Evolutionary conservation across 371 early-diverging fungal genomes (phyloP).

Genomic region (Circinella minor): DNA sequence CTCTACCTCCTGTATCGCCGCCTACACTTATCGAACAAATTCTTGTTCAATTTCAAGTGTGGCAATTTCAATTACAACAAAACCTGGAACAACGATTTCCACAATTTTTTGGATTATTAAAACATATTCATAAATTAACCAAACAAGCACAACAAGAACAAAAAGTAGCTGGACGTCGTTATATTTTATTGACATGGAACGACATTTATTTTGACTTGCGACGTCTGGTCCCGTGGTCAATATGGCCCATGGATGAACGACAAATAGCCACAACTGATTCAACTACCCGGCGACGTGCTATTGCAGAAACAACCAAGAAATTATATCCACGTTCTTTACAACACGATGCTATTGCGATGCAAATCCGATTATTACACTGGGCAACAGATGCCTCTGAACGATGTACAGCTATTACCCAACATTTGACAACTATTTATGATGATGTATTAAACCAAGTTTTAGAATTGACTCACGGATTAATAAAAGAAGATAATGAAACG

Average conservation of each 20-base stretch:
- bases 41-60: background rate
- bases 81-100: background rate
- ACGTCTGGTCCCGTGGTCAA: conserved; percentile 1
- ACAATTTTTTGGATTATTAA: background rate
- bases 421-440: background rate
- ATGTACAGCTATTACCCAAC: background rate
- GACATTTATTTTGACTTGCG: conserved; percentile 10
- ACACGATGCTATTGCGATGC: background rate
- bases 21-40: background rate
- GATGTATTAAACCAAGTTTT: background rate
- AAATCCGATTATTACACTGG: conserved; percentile 5
- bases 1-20: background rate
- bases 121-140: background rate
- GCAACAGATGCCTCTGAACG: background rate
- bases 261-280: background rate
- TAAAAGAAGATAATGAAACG: background rate
- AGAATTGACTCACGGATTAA: background rate
- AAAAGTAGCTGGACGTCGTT: background rate
- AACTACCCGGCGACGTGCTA: background rate
- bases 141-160: conserved; percentile 1
- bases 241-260: background rate
- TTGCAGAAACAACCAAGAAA: background rate
- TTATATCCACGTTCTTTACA: background rate
- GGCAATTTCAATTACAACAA: background rate
- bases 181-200: conserved; percentile 1